phyloP scores from a whole-genome alignment of 176 grass and related monocot genomes.

The Alopecurus myosuroides region DNA sequence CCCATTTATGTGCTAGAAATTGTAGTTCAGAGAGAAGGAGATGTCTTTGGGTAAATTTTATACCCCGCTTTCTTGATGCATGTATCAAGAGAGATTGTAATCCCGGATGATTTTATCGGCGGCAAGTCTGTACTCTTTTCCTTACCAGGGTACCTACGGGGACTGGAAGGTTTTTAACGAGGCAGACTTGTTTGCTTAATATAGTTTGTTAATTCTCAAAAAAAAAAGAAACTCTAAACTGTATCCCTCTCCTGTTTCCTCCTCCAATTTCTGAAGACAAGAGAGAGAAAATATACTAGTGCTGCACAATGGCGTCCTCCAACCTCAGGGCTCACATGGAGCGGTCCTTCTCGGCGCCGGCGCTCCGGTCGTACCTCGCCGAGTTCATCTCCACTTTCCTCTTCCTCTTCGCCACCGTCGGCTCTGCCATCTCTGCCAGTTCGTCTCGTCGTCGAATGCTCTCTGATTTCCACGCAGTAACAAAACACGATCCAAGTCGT shows the following conservation, averaged over 20 bases:
- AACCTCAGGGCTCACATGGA: neutral
- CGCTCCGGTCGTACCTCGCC: conserved; percentile 38
- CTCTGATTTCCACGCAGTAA: neutral
- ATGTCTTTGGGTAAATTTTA: no score
- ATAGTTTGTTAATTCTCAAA: no score
- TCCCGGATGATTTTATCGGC: no score
- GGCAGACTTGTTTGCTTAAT: no score
- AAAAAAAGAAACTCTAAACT: neutral
- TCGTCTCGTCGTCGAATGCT: neutral
- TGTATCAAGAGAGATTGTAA: no score
- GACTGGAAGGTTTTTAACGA: no score
- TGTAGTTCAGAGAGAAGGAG: no score
- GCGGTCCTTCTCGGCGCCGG: conserved; percentile 27
- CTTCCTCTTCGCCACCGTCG: conserved; percentile 48
- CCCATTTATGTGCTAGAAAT: no score
- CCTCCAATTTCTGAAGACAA: neutral
- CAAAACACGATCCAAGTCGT: neutral
- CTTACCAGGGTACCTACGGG: no score
- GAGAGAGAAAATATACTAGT: no score
- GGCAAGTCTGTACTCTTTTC: no score
- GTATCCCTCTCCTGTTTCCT: neutral
- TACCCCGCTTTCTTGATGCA: no score
- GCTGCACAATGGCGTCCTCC: conserved; percentile 35
- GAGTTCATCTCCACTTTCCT: conserved; percentile 71
- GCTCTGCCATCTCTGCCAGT: conserved; percentile 43